Conservation (phyloP, 352 stramenopile species). For the Elongisporangium prolatum region DNA sequence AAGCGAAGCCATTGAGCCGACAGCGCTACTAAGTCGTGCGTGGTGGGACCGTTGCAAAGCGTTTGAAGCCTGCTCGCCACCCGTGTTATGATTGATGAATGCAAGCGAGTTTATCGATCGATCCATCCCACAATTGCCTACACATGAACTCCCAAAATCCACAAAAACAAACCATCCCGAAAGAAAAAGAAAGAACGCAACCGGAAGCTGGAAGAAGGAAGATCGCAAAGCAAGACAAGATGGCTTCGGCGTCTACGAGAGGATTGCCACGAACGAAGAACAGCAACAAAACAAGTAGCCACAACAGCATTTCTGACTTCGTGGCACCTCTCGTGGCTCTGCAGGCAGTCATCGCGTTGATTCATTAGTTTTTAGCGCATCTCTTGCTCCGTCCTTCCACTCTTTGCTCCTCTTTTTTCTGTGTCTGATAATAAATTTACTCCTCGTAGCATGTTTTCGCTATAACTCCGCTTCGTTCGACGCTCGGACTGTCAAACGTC, state of each 20-base stretch:
- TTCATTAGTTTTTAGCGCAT: background rate
- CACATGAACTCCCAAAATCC: slow-evolving; percentile 11
- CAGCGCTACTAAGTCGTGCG: slow-evolving; percentile 60
- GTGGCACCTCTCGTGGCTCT: background rate
- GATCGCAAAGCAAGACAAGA: slow-evolving; percentile 18
- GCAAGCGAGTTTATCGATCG: background rate
- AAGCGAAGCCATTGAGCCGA: slow-evolving; percentile 69
- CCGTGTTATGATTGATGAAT: slow-evolving; percentile 3
- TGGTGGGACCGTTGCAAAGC: slow-evolving; percentile 2
- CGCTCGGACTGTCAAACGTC: slow-evolving; percentile 1
- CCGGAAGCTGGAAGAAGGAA: slow-evolving; percentile 11
- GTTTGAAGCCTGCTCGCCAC: slow-evolving; percentile 3
- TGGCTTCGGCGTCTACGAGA: background rate
- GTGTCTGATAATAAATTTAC: slow-evolving; percentile 64
- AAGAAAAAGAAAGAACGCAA: slow-evolving; percentile 21
- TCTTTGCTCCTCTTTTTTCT: slow-evolving; percentile 54
- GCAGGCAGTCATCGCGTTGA: background rate
- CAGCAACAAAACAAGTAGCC: background rate
- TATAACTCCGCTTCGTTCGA: slow-evolving; percentile 6
- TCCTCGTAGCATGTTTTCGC: slow-evolving; percentile 11
- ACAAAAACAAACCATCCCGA: slow-evolving; percentile 19
- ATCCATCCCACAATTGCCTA: background rate
- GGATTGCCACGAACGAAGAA: slow-evolving; percentile 18
- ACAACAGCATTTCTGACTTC: background rate
- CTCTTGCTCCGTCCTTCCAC: slow-evolving; percentile 11